phyloP scores from a whole-genome alignment of 2,329 filamentous ascomycete genomes.

The Aspergillus tubingensis region DNA sequence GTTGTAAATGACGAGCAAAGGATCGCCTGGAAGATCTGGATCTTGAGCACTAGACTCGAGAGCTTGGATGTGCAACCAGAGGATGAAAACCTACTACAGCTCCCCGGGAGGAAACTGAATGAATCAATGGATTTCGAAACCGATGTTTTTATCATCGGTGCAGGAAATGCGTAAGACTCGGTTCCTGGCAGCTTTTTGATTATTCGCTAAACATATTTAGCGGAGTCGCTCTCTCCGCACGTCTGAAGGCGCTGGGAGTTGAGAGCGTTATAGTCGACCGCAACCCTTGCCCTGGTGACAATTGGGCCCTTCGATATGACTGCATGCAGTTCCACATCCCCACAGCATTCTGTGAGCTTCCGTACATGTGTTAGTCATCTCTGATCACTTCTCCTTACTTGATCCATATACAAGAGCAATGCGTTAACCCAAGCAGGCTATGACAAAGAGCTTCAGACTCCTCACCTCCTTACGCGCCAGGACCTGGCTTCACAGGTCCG shows the following conservation, averaged over 20 bases:
- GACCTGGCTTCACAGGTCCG: constrained; percentile 21
- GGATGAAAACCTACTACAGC: constrained; percentile 15
- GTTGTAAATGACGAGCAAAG: constrained; percentile 7
- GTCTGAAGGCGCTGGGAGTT: constrained; percentile 47
- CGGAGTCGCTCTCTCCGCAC: constrained; percentile 46
- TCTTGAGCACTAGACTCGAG: constrained; percentile 28
- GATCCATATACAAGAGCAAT: too few species aligned
- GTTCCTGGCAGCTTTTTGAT: neutral
- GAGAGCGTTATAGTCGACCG: constrained; percentile 48
- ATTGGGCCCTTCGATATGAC: constrained; percentile 51
- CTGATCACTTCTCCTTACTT: neutral
- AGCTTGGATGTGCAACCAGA: constrained; percentile 29
- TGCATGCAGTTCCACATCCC: constrained; percentile 47
- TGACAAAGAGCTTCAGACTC: constrained; percentile 16
- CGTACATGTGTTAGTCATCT: constrained; percentile 33
- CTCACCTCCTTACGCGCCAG: constrained; percentile 18
- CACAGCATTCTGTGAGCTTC: constrained; percentile 39
- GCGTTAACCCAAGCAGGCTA: constrained; percentile 13
- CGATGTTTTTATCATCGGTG: constrained; percentile 43
- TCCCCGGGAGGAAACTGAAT: constrained; percentile 15
- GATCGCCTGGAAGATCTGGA: constrained; percentile 30
- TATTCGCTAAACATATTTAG: constrained; percentile 22
- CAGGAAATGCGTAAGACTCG: constrained; percentile 42
- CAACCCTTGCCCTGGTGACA: constrained; percentile 46
- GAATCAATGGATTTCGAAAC: constrained; percentile 21